These are phyloP conservation scores for Moricandia arvensis DNA, from an alignment of 345 rosid species.

Conservation along the genomic window DNA sequence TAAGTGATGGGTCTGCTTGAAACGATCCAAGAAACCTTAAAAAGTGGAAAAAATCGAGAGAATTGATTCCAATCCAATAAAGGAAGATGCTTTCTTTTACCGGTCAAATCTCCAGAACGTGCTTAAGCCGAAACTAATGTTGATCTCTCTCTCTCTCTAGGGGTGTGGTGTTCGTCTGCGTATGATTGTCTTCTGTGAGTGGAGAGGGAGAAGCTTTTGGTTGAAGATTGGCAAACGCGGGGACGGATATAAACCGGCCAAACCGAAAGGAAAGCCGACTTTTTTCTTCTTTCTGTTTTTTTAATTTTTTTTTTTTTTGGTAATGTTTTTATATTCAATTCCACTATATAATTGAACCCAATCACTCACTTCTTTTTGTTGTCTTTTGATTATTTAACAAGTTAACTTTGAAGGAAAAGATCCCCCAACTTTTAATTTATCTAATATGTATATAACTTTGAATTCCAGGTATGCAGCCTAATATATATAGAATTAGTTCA, in stretches of 20 bases:
- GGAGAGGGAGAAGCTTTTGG: too few relatives aligned
- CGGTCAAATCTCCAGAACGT: slow-evolving; percentile 20
- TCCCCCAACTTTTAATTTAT: not conserved
- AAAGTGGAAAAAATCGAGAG: not conserved
- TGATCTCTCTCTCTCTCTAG: not conserved
- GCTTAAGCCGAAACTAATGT: not conserved
- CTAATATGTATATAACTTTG: not conserved
- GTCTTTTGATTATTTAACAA: not conserved
- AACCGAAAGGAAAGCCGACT: not conserved
- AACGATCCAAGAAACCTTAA: not conserved
- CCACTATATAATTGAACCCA: slow-evolving; percentile 9
- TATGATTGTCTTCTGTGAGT: slow-evolving; percentile 1
- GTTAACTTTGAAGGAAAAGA: not conserved
- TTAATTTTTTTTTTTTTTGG: not conserved
- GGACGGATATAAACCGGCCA: slow-evolving; percentile 23
- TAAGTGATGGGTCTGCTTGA: not conserved
- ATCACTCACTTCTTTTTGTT: not conserved
- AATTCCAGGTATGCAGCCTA: not conserved
- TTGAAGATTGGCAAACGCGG: slow-evolving; percentile 32
- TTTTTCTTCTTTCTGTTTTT: slow-evolving; percentile 6
- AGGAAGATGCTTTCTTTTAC: not conserved
- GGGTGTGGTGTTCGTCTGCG: slow-evolving; percentile 2
- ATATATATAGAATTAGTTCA: not conserved
- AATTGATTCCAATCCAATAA: not conserved
- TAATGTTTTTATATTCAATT: not conserved